Evolutionary conservation across 495 filamentous ascomycete genomes (phyloP).

Genomic region (Podospora comata): DNA sequence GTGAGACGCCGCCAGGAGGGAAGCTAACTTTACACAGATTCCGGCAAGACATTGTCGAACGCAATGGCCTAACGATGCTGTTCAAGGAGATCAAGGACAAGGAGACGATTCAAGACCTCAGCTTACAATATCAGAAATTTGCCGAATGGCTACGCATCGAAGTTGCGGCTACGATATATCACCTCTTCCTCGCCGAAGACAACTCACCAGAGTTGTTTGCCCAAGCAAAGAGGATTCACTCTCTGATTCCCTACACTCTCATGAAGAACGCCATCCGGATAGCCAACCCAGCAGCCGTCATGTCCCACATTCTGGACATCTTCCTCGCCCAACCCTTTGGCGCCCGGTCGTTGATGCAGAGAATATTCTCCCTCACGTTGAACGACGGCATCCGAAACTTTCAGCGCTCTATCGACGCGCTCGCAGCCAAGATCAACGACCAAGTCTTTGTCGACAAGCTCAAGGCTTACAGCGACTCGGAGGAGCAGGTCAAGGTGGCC

Average conservation of each 20-base stretch:
- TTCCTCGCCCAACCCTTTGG: constrained; percentile 96
- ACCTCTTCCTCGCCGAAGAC: constrained; percentile 95
- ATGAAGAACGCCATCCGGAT: constrained; percentile 96
- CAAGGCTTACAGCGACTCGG: constrained; percentile 68
- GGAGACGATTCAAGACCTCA: constrained; percentile 77
- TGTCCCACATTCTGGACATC: constrained; percentile 86
- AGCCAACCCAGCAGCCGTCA: constrained; percentile 92
- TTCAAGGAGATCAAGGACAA: constrained; percentile 91
- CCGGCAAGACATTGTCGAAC: constrained; percentile 56
- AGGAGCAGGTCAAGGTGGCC: constrained; percentile 67
- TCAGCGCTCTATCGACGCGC: constrained; percentile 77
- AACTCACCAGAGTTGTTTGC: constrained; percentile 95
- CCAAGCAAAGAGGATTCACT: constrained; percentile 89
- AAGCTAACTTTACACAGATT: constrained; percentile 35
- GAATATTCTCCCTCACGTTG: constrained; percentile 87
- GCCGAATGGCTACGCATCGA: constrained; percentile 98
- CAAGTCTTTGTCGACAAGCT: constrained; percentile 76
- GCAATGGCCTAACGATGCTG: constrained; percentile 84
- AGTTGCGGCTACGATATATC: constrained; percentile 93
- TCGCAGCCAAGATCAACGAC: constrained; percentile 73
- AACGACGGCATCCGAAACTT: constrained; percentile 83
- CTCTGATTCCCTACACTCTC: constrained; percentile 83
- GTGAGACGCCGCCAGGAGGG: not conserved
- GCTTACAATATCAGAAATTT: constrained; percentile 94
- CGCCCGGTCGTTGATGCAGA: constrained; percentile 81